These are phyloP conservation scores for Didymosphaeria variabile DNA, from an alignment of 2,329 filamentous ascomycete genomes.

Conservation along the genomic window DNA sequence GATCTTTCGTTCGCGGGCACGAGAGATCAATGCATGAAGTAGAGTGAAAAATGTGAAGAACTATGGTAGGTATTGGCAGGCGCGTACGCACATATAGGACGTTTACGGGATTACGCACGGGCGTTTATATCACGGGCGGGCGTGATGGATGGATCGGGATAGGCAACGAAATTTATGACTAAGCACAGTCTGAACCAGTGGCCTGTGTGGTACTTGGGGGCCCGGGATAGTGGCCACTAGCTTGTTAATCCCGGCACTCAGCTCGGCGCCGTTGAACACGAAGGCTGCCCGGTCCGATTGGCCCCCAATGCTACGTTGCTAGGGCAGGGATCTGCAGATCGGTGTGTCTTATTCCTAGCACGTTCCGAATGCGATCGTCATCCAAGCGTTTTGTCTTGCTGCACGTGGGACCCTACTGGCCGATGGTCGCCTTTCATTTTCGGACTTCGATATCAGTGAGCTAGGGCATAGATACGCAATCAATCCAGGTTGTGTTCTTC, in stretches of 20 bases:
- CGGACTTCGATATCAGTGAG: not conserved
- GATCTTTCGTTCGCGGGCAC: constrained; percentile 3
- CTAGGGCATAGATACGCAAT: not conserved
- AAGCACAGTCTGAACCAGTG: no score
- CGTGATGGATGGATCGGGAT: not conserved
- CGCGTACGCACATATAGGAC: not conserved
- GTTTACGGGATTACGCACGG: not conserved
- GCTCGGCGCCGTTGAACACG: constrained; percentile 7
- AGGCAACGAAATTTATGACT: no score
- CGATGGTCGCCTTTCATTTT: constrained; percentile 1
- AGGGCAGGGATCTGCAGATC: constrained; percentile 1
- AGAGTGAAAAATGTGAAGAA: not conserved
- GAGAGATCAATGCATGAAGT: not conserved
- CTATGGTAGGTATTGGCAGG: not conserved
- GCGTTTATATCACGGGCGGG: not conserved
- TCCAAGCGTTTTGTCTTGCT: no score
- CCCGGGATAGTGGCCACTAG: no score
- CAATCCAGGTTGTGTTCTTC: not conserved
- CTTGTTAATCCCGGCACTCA: not conserved
- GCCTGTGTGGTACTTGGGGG: no score
- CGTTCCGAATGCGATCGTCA: not conserved
- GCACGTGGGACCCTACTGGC: not conserved
- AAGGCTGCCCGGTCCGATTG: not conserved
- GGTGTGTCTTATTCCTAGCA: not conserved
- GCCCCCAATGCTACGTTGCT: constrained; percentile 2